A percentile compares a stretch with the other conserved stretches of the same genome.
Evolutionary conservation across 768 basidiomycete genomes (phyloP).

Genomic region (Phlebiopsis flavidoalba): DNA sequence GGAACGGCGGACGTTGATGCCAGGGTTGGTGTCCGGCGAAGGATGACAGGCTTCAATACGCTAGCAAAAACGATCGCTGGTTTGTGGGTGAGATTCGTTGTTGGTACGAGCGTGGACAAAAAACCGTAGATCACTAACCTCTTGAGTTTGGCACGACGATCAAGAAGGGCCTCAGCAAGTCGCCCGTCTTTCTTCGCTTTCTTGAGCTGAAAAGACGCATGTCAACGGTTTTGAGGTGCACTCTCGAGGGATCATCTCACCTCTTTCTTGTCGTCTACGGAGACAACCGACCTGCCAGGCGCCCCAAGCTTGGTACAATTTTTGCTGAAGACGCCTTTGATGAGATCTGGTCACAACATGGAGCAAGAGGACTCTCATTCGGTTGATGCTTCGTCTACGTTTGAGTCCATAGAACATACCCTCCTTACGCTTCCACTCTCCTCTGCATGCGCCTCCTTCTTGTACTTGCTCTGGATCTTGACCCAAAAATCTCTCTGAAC

Average conservation of each 20-base stretch:
- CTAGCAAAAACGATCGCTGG: conserved; percentile 11
- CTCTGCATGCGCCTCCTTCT: conserved; percentile 68
- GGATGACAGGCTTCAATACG: neutral
- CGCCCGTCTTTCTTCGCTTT: conserved; percentile 74
- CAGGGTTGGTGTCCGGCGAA: neutral
- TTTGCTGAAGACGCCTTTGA: conserved; percentile 39
- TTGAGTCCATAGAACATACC: conserved; percentile 21
- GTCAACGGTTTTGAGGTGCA: conserved; percentile 5
- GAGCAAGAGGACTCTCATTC: conserved; percentile 49
- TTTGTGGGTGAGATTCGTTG: neutral
- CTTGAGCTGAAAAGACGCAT: conserved; percentile 51
- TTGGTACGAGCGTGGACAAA: neutral
- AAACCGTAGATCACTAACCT: conserved; percentile 38
- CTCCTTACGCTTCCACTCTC: conserved; percentile 51
- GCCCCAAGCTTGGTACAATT: conserved; percentile 79
- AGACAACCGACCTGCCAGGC: conserved; percentile 70
- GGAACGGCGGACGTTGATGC: neutral
- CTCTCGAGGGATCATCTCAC: conserved; percentile 31
- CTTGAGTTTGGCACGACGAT: conserved; percentile 79
- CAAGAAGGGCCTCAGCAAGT: conserved; percentile 74
- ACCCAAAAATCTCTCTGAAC: conserved; percentile 86
- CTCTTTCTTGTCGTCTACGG: conserved; percentile 67
- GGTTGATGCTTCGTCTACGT: conserved; percentile 65
- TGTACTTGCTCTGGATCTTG: conserved; percentile 86
- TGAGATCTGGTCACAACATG: neutral